Evolutionary conservation across 2,329 filamentous ascomycete genomes (phyloP).

Genomic region (Colletotrichum phormii): DNA sequence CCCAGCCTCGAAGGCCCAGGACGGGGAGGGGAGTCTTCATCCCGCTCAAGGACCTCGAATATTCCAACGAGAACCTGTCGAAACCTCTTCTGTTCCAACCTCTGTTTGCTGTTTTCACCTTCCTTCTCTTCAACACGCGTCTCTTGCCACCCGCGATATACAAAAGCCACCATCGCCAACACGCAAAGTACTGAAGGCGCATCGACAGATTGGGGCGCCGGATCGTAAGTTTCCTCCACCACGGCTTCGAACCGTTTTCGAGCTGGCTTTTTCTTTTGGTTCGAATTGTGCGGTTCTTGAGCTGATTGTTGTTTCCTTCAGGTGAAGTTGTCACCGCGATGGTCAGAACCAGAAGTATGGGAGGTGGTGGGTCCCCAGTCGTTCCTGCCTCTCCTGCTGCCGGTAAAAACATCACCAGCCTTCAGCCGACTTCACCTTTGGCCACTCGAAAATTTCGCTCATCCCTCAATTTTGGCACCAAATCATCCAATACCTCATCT

Average conservation of each 20-base stretch:
- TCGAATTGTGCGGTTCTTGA: not conserved
- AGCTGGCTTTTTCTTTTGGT: not conserved
- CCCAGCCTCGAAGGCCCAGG: not conserved
- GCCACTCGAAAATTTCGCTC: too few species aligned
- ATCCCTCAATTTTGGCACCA: not conserved
- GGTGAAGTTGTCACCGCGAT: not conserved
- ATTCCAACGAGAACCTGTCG: too few species aligned
- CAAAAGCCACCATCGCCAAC: not conserved
- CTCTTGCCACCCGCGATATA: not conserved
- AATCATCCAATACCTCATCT: not conserved
- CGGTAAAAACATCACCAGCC: not conserved
- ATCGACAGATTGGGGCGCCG: not conserved
- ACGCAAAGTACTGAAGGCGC: not conserved
- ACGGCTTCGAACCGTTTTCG: not conserved
- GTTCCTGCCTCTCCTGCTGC: not conserved
- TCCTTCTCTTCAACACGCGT: not conserved
- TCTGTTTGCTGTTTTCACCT: too few species aligned
- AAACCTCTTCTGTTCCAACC: not conserved
- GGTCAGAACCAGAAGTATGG: not conserved
- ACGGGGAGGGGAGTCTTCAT: not conserved
- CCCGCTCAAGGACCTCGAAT: not conserved
- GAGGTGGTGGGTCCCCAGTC: not conserved
- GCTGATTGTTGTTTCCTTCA: not conserved
- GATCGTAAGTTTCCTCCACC: not conserved
- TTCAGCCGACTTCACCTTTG: not conserved